Percentiles rank a stretch among this genome's conserved stretches.
Evolutionary conservation across 352 stramenopile genomes (phyloP).

Genomic region (Globisporangium rhizosaccharum): DNA sequence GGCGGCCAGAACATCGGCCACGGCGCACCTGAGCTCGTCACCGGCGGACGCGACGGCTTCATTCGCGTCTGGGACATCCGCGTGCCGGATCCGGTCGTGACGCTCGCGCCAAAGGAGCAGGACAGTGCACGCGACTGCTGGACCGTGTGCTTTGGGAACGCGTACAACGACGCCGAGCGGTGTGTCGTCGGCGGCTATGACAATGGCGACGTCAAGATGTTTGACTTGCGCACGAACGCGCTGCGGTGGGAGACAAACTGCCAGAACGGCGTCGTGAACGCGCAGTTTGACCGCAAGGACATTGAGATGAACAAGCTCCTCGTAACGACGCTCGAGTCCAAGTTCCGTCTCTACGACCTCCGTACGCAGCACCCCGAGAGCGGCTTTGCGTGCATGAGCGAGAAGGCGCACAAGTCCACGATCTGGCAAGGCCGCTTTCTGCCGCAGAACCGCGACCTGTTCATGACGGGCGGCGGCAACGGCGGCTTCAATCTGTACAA

Average conservation of each 20-base stretch:
- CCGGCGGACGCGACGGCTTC: slow-evolving; percentile 90
- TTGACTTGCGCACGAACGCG: slow-evolving; percentile 91
- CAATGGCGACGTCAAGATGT: slow-evolving; percentile 97
- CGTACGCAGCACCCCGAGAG: slow-evolving; percentile 89
- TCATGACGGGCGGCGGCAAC: slow-evolving; percentile 95
- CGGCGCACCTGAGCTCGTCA: slow-evolving; percentile 93
- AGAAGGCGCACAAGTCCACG: slow-evolving; percentile 93
- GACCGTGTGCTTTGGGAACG: slow-evolving; percentile 95
- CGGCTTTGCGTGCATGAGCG: slow-evolving; percentile 89
- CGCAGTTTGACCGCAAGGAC: slow-evolving; percentile 95
- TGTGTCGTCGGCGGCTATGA: slow-evolving; percentile 93
- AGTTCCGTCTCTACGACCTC: slow-evolving; percentile 94
- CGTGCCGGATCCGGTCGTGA: slow-evolving; percentile 88
- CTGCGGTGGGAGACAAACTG: slow-evolving; percentile 96
- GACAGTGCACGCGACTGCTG: slow-evolving; percentile 91
- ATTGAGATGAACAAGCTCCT: slow-evolving; percentile 98
- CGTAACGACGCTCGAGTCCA: slow-evolving; percentile 94
- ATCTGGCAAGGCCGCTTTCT: slow-evolving; percentile 94
- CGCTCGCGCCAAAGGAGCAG: slow-evolving; percentile 84
- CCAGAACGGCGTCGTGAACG: slow-evolving; percentile 93
- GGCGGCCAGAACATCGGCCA: slow-evolving; percentile 86
- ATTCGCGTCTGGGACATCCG: slow-evolving; percentile 95
- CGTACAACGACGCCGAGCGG: slow-evolving; percentile 91
- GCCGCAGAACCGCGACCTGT: slow-evolving; percentile 95
- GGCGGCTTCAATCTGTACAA: slow-evolving; percentile 97